Evolutionary conservation across 2,329 filamentous ascomycete genomes (phyloP).

Genomic region (Fusarium nisikadoi): DNA sequence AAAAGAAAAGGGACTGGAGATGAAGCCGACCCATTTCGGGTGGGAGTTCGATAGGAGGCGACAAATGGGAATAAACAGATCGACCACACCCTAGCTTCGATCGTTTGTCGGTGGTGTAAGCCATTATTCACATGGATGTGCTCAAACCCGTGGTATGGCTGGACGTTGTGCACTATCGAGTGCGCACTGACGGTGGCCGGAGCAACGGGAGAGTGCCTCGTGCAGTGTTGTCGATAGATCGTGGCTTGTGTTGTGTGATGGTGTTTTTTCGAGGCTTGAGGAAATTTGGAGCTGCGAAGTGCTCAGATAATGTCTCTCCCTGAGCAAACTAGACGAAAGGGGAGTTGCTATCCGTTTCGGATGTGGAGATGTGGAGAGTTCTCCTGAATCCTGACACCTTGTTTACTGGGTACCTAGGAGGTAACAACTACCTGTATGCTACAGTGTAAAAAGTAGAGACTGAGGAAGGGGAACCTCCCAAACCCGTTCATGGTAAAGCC

Average conservation of each 20-base stretch:
- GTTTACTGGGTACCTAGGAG: neutral
- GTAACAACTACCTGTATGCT: neutral
- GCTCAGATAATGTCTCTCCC: neutral
- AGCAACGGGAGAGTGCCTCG: neutral
- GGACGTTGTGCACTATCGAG: neutral
- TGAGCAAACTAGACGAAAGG: neutral
- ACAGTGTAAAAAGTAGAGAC: neutral
- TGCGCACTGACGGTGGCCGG: neutral
- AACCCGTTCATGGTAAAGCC: neutral
- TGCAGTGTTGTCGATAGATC: neutral
- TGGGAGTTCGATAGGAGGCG: neutral
- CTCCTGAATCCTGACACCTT: neutral
- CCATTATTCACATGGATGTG: neutral
- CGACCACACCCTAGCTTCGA: neutral
- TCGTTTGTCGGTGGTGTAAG: neutral
- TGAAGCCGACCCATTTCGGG: conserved; percentile 13
- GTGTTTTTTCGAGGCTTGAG: neutral
- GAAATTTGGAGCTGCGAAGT: neutral
- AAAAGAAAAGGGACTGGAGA: neutral
- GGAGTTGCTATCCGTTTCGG: neutral
- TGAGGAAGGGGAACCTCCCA: neutral
- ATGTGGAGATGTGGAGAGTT: neutral
- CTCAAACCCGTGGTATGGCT: neutral
- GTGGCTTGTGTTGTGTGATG: neutral
- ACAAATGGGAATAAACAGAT: neutral